These are phyloP conservation scores for Pythium apleroticum DNA, from an alignment of 352 stramenopile species.

Conservation along the genomic window DNA sequence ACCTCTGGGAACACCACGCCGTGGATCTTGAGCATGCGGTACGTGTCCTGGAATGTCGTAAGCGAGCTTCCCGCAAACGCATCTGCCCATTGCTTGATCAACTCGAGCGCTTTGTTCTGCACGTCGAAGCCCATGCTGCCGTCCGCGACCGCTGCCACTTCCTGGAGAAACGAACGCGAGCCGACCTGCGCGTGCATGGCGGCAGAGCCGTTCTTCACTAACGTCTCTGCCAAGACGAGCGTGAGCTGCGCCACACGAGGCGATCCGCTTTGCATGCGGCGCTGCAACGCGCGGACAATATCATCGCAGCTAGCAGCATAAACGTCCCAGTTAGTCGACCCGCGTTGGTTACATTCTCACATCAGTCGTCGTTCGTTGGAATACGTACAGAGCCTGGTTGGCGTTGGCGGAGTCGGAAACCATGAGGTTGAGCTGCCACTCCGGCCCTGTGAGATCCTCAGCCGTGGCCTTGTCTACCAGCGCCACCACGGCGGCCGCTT, in stretches of 20 bases:
- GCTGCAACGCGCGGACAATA: slow-evolving; percentile 59
- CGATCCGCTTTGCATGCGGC: slow-evolving; percentile 49
- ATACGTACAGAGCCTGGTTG: slow-evolving; percentile 39
- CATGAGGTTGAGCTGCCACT: slow-evolving; percentile 76
- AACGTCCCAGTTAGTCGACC: neutral
- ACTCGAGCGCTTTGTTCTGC: slow-evolving; percentile 65
- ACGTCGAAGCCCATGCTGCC: slow-evolving; percentile 69
- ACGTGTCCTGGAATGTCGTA: slow-evolving; percentile 71
- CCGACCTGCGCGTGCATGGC: slow-evolving; percentile 57
- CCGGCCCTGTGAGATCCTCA: slow-evolving; percentile 42
- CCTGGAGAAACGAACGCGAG: slow-evolving; percentile 60
- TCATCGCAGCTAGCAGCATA: slow-evolving; percentile 42
- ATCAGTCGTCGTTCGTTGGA: neutral
- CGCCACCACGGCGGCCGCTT: slow-evolving; percentile 38
- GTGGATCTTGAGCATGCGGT: slow-evolving; percentile 75
- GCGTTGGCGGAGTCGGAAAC: slow-evolving; percentile 71
- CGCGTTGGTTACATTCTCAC: neutral
- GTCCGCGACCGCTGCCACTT: slow-evolving; percentile 67
- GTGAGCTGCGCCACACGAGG: slow-evolving; percentile 49
- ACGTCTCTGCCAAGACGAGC: slow-evolving; percentile 64
- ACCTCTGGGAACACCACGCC: slow-evolving; percentile 66
- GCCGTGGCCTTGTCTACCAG: slow-evolving; percentile 64
- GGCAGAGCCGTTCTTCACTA: slow-evolving; percentile 79
- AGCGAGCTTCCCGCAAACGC: slow-evolving; percentile 54
- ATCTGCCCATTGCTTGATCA: slow-evolving; percentile 85